These are phyloP conservation scores for Apiotrichum akiyoshidainum DNA, from an alignment of 1,284 basidiomycete species.

Conservation along the genomic window DNA sequence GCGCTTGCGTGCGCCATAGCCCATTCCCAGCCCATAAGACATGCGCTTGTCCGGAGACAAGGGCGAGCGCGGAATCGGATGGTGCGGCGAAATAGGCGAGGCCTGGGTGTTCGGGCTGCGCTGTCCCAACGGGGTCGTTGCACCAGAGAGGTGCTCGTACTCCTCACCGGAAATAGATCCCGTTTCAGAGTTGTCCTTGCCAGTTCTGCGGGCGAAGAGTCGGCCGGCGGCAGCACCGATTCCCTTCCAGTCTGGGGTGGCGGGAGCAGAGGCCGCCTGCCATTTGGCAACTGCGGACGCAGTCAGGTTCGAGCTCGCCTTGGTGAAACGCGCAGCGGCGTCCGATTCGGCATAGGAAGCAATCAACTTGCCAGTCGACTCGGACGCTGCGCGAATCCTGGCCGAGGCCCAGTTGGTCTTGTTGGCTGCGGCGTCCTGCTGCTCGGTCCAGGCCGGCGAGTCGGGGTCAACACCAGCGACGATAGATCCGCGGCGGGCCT, in stretches of 20 bases:
- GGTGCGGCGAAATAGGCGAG: neutral
- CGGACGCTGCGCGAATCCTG: constrained; percentile 14
- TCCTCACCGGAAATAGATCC: constrained; percentile 18
- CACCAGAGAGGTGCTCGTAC: constrained; percentile 11
- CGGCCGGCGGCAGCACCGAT: constrained; percentile 16
- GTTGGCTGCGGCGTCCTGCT: constrained; percentile 8
- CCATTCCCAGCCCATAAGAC: neutral
- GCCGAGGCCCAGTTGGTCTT: constrained; percentile 15
- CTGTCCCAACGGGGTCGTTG: neutral
- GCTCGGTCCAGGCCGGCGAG: constrained; percentile 14
- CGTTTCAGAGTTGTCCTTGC: constrained; percentile 13
- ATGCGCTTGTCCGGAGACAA: neutral
- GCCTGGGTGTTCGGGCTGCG: neutral
- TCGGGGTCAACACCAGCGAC: constrained; percentile 32
- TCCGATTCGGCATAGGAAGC: constrained; percentile 26
- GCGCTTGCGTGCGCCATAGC: constrained; percentile 1
- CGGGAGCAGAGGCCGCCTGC: constrained; percentile 10
- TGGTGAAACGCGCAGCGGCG: constrained; percentile 26
- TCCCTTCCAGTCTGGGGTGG: constrained; percentile 19
- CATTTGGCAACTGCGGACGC: constrained; percentile 26
- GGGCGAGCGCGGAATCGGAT: neutral
- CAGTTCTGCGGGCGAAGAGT: constrained; percentile 4
- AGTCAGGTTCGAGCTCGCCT: constrained; percentile 25
- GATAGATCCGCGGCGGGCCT: constrained; percentile 26
- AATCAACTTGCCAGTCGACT: constrained; percentile 16